Evolutionary conservation across 768 basidiomycete genomes (phyloP).

Genomic region (Tulasnella sp.): DNA sequence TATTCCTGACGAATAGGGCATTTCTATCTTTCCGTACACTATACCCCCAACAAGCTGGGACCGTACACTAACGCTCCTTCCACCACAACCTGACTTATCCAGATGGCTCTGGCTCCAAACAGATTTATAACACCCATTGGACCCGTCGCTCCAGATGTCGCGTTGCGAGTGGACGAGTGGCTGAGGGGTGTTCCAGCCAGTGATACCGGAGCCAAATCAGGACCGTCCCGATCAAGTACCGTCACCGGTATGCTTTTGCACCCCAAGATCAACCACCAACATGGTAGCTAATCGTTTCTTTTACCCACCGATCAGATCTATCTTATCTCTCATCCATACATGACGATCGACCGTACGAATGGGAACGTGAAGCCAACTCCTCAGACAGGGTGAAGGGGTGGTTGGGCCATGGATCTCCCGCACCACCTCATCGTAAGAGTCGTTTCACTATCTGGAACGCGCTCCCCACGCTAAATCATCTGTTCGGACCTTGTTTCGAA

Average conservation of each 20-base stretch:
- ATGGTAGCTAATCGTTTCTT: background rate
- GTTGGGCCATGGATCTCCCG: background rate
- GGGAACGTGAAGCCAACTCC: background rate
- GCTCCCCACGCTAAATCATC: background rate
- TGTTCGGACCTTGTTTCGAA: background rate
- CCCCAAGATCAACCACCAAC: background rate
- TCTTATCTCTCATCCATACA: background rate
- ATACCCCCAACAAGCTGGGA: too few relatives aligned
- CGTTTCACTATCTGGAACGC: background rate
- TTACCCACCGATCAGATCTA: background rate
- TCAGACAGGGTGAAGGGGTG: background rate
- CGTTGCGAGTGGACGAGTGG: background rate
- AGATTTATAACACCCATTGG: background rate
- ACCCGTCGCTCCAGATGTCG: background rate
- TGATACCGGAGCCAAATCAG: background rate
- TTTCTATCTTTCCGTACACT: too few relatives aligned
- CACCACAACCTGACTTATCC: background rate
- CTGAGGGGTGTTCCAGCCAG: background rate
- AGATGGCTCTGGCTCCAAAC: background rate
- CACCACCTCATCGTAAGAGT: background rate
- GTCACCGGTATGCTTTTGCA: background rate
- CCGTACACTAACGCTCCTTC: background rate
- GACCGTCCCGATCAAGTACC: background rate
- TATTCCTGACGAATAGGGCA: background rate
- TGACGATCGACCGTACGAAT: background rate